These are phyloP conservation scores for Lactarius indigo DNA, from an alignment of 768 basidiomycete genomes.

Conservation along the genomic window DNA sequence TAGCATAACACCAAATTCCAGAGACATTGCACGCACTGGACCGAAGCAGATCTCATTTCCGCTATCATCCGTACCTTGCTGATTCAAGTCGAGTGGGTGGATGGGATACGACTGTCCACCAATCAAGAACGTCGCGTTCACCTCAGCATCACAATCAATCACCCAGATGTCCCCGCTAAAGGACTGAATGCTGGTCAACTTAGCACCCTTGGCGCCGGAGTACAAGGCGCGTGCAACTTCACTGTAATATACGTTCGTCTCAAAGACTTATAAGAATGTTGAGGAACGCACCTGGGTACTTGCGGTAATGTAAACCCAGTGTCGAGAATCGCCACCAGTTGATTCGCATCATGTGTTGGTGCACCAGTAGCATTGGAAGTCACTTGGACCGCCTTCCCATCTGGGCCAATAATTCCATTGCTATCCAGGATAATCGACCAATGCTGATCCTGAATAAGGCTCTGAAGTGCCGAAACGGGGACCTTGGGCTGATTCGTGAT, in stretches of 20 bases:
- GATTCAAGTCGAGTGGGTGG: conserved; percentile 60
- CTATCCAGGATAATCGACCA: conserved; percentile 61
- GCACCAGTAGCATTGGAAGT: conserved; percentile 51
- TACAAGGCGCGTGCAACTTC: conserved; percentile 60
- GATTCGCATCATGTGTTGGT: conserved; percentile 57
- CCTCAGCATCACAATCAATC: conserved; percentile 58
- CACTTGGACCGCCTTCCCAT: conserved; percentile 50
- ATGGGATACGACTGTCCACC: conserved; percentile 53
- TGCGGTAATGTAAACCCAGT: conserved; percentile 69
- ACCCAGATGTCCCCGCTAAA: conserved; percentile 52
- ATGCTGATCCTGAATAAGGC: conserved; percentile 54
- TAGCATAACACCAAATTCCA: background rate
- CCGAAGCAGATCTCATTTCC: conserved; percentile 37
- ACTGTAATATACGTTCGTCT: too few species aligned
- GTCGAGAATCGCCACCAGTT: conserved; percentile 61
- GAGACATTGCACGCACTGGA: conserved; percentile 20
- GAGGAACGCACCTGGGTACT: conserved; percentile 41
- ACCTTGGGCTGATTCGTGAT: conserved; percentile 51
- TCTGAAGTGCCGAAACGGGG: conserved; percentile 40
- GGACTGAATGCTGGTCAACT: conserved; percentile 36
- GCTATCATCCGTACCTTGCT: conserved; percentile 32
- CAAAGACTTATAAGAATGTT: too few species aligned
- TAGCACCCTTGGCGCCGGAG: conserved; percentile 47
- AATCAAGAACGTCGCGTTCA: conserved; percentile 65
- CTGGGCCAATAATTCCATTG: conserved; percentile 58